Conservation (phyloP, 2,329 filamentous ascomycete species). For the Hypoxylon sp. region DNA sequence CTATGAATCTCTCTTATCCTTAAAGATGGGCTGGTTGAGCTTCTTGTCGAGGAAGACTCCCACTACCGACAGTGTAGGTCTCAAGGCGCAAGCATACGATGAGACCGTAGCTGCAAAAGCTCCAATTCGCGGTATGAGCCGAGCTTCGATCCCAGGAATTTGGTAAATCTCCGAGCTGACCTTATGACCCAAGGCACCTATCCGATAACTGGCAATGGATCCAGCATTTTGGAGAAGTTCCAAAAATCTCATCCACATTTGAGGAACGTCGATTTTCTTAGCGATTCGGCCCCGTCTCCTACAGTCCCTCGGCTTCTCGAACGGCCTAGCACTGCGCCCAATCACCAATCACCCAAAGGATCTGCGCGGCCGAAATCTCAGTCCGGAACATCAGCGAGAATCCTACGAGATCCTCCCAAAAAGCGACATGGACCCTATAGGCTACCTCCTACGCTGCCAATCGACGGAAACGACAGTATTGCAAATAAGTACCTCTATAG, state of each 20-base stretch:
- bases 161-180: conserved; percentile 40
- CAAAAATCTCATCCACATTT: conserved; percentile 51
- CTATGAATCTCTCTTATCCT: conserved; percentile 25
- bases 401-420: conserved; percentile 35
- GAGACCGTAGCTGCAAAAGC: conserved; percentile 52
- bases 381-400: conserved; percentile 29
- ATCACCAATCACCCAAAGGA: conserved; percentile 25
- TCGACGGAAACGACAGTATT: conserved; percentile 25
- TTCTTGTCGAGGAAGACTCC: conserved; percentile 51
- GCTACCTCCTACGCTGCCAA: conserved; percentile 42
- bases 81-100: conserved; percentile 55
- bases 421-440: conserved; percentile 48
- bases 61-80: conserved; percentile 32
- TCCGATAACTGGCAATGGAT: conserved; percentile 57
- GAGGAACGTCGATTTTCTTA: conserved; percentile 42
- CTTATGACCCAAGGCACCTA: conserved; percentile 51
- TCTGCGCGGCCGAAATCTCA: conserved; percentile 33
- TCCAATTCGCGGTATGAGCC: conserved; percentile 53
- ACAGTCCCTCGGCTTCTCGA: conserved; percentile 50
- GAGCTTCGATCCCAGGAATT: conserved; percentile 38
- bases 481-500: conserved; percentile 33
- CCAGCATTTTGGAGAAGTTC: conserved; percentile 53
- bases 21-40: conserved; percentile 53
- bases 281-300: conserved; percentile 49
- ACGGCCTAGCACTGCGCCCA: conserved; percentile 55